Base-by-base conservation (phyloP, 208 protist genomes). In the Lotmaria passim region DNA sequence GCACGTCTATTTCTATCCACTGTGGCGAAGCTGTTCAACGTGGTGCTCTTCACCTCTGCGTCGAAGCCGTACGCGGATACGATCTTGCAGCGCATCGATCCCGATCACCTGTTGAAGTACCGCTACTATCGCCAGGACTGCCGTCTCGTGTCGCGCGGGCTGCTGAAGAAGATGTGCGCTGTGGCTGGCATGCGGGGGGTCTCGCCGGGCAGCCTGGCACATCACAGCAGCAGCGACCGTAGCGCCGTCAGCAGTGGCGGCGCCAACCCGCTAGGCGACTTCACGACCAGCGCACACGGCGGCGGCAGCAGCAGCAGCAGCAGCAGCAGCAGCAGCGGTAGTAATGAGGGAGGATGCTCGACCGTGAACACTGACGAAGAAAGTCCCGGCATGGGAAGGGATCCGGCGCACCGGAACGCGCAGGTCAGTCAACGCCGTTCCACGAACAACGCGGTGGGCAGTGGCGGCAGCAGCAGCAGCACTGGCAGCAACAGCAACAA, bases 61-160 rank as follows among this genome's bases (percentile, higher is more conserved):
- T 91, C 91, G 51, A 84, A 89, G 65, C 87, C 91, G 24, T 96
- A 96, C 69, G 91, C 91, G 19, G 87, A 96, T 73, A 91, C 91
- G 19, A 96, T 96, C 64, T 69, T 96, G 39, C 78, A 81, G 64
- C 86, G 86, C 51, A 79, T 96, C 58, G 91, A 96, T 69, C 88
- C 87, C 3, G 72, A 92, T n/a, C 51, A 87, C 47, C 57, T 81
- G 44, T 77, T 96, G 39, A 62, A 73, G 59, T 73, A 83, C 43
- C 84, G 88, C 21, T 96, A 83, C 73, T 96, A 94, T 71, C 77
- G 91, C 1, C 86, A 93, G 43, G 81, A 96, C 73, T 96, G 91
- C 55, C 80, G 79, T 21, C 73, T 87, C 41, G 74, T 93, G 14
- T 46, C 75, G 38, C 83, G 87, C 5, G 78, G 82, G 34, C 63